Evolutionary conservation across 2,329 filamentous ascomycete species (phyloP), one percentile per base, ranked within the genome.

Genomic region (Pseudocercospora musae): DNA sequence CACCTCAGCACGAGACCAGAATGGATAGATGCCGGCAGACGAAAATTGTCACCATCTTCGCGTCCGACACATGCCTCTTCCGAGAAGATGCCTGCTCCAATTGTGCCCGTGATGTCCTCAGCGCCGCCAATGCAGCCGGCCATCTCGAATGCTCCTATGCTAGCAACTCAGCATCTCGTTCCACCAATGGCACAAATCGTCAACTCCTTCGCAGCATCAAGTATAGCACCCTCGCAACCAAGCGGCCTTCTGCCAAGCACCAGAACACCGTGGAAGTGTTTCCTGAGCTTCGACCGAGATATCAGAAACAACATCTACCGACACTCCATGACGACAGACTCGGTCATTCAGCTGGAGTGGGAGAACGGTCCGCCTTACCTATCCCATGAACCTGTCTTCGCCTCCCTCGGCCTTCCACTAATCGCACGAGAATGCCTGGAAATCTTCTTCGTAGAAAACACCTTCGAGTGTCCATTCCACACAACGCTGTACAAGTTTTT

Each of bases 391-490:
- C 53, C 53, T 7, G 10, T 42, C 9, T 20, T 56, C 18, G 21
- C 53, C 7, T 8, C 25, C 2, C n/a, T 27, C 10, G 20, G 6
- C 1, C 13, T n/a, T 18, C 27, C 29, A 8, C 21, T 48, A 9
- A 21, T 50, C 23, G 25, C 52, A 15, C n/a, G n/a, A 25, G 21
- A 55, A 59, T 46, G 31, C 11, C 23, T 57, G 3, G 27, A 27
- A 18, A 33, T 25, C 8, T 63, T 57, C 42, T 63, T 59, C 33
- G 27, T 25, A 11, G 25, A n/a, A 4, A 59, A 59, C 15, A 31
- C 11, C 13, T 63, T 63, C 15, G 40, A 53, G n/a, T 63, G 61
- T 11, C 27, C 21, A 10, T 59, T 59, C 13, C 57, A 59, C 31
- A 52, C 27, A 1, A 46, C 61, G 5, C 25, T 63, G 29, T 56